Conservation (phyloP, 2,329 filamentous ascomycete genomes). For the Cytospora schulzeri region DNA sequence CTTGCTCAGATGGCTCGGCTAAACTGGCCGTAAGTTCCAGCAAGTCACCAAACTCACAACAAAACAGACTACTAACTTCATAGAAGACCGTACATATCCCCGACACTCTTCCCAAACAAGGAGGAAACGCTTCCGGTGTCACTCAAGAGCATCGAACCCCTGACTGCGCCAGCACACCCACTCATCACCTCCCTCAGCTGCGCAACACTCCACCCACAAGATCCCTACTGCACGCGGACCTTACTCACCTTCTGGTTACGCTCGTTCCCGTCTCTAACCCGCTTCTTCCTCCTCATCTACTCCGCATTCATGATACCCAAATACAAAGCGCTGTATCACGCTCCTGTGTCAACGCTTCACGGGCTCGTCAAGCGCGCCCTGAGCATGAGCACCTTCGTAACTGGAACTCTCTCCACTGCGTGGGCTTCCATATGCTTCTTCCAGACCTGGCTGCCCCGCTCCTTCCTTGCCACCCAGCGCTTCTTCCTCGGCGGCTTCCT, state of each 20-base stretch:
- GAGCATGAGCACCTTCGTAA: slow-evolving; percentile 74
- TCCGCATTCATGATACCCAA: slow-evolving; percentile 70
- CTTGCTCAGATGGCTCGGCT: slow-evolving; percentile 79
- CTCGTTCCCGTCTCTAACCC: slow-evolving; percentile 76
- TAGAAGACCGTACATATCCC: slow-evolving; percentile 72
- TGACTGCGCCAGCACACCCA: slow-evolving; percentile 84
- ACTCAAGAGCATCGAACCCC: slow-evolving; percentile 70
- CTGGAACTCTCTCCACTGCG: slow-evolving; percentile 79
- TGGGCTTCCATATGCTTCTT: slow-evolving; percentile 93
- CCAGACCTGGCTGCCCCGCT: slow-evolving; percentile 74
- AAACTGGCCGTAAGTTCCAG: slow-evolving; percentile 78
- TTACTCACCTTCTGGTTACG: slow-evolving; percentile 86
- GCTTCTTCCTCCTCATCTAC: slow-evolving; percentile 77
- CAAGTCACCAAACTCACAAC: not conserved
- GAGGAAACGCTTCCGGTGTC: slow-evolving; percentile 64
- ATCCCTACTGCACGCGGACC: slow-evolving; percentile 85
- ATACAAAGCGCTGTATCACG: slow-evolving; percentile 67
- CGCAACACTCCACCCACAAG: slow-evolving; percentile 82
- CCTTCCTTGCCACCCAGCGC: slow-evolving; percentile 75
- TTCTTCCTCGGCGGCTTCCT: slow-evolving; percentile 89
- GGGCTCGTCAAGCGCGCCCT: slow-evolving; percentile 69
- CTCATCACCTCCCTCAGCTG: slow-evolving; percentile 84
- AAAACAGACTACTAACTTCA: slow-evolving; percentile 28
- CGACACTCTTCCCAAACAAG: slow-evolving; percentile 79
- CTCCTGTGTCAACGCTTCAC: slow-evolving; percentile 69